phyloP scores from a whole-genome alignment of 1,139 yeast genomes.

The Yamadazyma taylorii region DNA sequence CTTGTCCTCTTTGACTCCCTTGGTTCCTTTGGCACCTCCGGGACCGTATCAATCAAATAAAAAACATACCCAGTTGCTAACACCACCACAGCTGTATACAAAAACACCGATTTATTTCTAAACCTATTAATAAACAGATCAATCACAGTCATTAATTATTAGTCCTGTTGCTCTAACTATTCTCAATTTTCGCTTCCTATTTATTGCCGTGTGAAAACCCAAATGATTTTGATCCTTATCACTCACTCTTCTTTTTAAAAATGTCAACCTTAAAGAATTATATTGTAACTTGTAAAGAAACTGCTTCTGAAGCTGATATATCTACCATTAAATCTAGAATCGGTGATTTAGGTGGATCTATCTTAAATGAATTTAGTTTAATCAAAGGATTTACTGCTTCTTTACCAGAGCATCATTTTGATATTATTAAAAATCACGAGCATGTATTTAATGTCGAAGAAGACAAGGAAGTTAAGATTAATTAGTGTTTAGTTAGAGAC shows the following conservation, averaged over 20 bases:
- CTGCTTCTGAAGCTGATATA: slow-evolving; percentile 32
- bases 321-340: slow-evolving; percentile 32
- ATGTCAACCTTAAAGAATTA: slow-evolving; percentile 27
- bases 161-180: no score
- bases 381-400: slow-evolving; percentile 68
- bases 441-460: slow-evolving; percentile 57
- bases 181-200: no score
- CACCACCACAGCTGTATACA: slow-evolving; percentile 34
- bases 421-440: slow-evolving; percentile 41
- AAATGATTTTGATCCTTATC: neutral
- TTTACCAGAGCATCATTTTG: slow-evolving; percentile 50
- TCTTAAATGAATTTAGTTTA: slow-evolving; percentile 62
- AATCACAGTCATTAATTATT: slow-evolving; percentile 21
- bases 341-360: slow-evolving; percentile 56
- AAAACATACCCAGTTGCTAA: slow-evolving; percentile 36
- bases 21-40: slow-evolving; percentile 19
- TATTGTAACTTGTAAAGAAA: slow-evolving; percentile 41
- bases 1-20: slow-evolving; percentile 1
- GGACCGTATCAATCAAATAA: slow-evolving; percentile 32
- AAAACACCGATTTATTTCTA: slow-evolving; percentile 36
- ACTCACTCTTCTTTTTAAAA: slow-evolving; percentile 1
- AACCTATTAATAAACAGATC: slow-evolving; percentile 28
- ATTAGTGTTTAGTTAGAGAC: slow-evolving; percentile 13
- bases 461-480: slow-evolving; percentile 58
- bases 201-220: neutral